A percentile compares a stretch with the other conserved stretches of the same genome.
These are phyloP conservation scores for Citrullus amarus DNA, from an alignment of 306 rosid genomes.

Conservation along the genomic window DNA sequence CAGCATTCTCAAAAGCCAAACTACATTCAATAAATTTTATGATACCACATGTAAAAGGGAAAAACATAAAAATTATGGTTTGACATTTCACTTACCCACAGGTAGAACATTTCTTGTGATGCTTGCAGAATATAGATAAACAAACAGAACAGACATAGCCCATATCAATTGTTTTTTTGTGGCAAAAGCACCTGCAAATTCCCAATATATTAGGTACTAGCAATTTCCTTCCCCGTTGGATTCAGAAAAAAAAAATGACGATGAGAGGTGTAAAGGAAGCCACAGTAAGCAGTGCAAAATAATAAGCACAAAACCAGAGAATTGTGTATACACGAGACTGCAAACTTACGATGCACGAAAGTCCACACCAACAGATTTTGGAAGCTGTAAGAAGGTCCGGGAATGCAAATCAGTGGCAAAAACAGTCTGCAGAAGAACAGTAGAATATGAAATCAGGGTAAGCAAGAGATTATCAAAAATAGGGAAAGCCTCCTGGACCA, in stretches of 20 bases:
- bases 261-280: neutral
- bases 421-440: constrained; percentile 55
- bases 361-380: constrained; percentile 90
- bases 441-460: constrained; percentile 8
- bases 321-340: neutral
- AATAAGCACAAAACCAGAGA: neutral
- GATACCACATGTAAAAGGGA: neutral
- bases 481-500: neutral
- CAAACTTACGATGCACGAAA: constrained; percentile 94
- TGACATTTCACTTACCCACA: constrained; percentile 62
- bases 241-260: neutral
- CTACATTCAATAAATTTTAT: neutral
- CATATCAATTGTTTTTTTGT: constrained; percentile 90
- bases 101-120: constrained; percentile 90
- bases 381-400: constrained; percentile 79
- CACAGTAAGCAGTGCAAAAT: neutral
- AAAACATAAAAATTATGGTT: neutral
- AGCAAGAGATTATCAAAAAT: neutral
- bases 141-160: constrained; percentile 94
- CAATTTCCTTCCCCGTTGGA: neutral
- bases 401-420: constrained; percentile 93
- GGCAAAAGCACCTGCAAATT: constrained; percentile 93
- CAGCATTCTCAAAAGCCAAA: neutral
- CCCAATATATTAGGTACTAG: neutral
- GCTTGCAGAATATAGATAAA: constrained; percentile 94